Evolutionary conservation across 2,329 filamentous ascomycete genomes (phyloP).

Genomic region (Cadophora sp.): DNA sequence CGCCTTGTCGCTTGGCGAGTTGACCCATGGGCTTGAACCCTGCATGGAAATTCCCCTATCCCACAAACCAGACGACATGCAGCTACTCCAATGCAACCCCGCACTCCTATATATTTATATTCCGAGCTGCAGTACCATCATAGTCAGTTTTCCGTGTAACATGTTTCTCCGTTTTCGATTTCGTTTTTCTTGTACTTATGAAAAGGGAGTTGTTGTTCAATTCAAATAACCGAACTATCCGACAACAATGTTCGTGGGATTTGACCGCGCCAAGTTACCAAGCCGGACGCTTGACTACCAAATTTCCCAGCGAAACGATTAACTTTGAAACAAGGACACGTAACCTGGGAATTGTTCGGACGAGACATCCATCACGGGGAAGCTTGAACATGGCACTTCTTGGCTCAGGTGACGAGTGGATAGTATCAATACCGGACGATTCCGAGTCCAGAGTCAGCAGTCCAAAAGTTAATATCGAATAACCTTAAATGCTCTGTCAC

Average conservation of each 20-base stretch:
- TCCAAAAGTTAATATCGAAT: neutral
- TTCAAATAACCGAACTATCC: too few species aligned
- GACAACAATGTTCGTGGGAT: too few species aligned
- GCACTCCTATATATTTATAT: neutral
- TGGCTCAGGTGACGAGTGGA: neutral
- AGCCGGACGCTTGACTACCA: neutral
- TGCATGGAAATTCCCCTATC: neutral
- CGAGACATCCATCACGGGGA: neutral
- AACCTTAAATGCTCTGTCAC: neutral
- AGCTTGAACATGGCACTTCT: neutral
- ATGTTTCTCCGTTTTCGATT: neutral
- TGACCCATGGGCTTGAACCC: neutral
- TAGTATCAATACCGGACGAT: neutral
- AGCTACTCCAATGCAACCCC: neutral
- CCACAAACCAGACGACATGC: constrained; percentile 5
- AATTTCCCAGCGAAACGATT: neutral
- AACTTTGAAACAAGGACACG: neutral
- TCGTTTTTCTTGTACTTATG: too few species aligned
- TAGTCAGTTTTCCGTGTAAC: neutral
- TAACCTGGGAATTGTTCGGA: neutral
- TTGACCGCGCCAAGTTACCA: neutral
- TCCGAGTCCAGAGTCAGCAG: neutral
- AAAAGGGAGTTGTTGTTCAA: too few species aligned
- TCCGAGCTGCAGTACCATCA: neutral
- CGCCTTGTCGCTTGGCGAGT: constrained; percentile 37